phyloP scores from a whole-genome alignment of 805 yeast genomes.

The Lachancea nothofagi region DNA sequence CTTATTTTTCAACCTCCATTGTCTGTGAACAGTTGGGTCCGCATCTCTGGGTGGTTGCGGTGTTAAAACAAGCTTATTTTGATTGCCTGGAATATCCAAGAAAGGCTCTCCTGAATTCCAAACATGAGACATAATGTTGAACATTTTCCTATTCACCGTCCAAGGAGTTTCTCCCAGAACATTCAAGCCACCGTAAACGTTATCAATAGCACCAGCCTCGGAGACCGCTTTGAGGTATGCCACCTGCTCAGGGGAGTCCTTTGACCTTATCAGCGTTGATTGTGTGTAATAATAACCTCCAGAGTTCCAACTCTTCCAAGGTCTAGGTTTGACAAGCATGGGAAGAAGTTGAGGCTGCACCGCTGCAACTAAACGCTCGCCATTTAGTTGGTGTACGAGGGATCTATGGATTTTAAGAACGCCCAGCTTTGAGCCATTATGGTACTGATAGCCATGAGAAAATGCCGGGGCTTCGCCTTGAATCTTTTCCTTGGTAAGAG shows the following conservation, averaged over 20 bases:
- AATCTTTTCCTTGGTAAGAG: slow-evolving; percentile 62
- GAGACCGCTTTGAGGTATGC: slow-evolving; percentile 88
- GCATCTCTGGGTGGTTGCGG: slow-evolving; percentile 56
- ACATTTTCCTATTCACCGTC: slow-evolving; percentile 76
- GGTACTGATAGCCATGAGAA: slow-evolving; percentile 79
- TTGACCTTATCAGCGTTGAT: slow-evolving; percentile 63
- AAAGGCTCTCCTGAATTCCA: slow-evolving; percentile 85
- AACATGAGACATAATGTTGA: slow-evolving; percentile 61
- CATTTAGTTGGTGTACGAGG: slow-evolving; percentile 59
- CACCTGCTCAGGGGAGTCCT: slow-evolving; percentile 80
- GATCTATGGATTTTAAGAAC: slow-evolving; percentile 69
- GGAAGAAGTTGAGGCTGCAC: slow-evolving; percentile 86
- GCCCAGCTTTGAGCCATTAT: slow-evolving; percentile 74
- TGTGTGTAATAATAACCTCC: slow-evolving; percentile 80
- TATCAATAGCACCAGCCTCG: slow-evolving; percentile 55
- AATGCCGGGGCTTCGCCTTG: slow-evolving; percentile 83
- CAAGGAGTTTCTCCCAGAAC: slow-evolving; percentile 85
- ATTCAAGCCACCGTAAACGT: slow-evolving; percentile 74
- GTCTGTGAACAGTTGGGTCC: slow-evolving; percentile 65
- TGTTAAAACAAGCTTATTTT: slow-evolving; percentile 44
- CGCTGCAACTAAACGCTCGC: slow-evolving; percentile 56
- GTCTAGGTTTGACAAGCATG: slow-evolving; percentile 85
- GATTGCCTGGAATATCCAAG: slow-evolving; percentile 63
- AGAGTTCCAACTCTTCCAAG: slow-evolving; percentile 74
- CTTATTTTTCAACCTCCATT: slow-evolving; percentile 61